Evolutionary conservation across 192 early-diverging fungal species (phyloP).

Genomic region (Phycomyces nitens): DNA sequence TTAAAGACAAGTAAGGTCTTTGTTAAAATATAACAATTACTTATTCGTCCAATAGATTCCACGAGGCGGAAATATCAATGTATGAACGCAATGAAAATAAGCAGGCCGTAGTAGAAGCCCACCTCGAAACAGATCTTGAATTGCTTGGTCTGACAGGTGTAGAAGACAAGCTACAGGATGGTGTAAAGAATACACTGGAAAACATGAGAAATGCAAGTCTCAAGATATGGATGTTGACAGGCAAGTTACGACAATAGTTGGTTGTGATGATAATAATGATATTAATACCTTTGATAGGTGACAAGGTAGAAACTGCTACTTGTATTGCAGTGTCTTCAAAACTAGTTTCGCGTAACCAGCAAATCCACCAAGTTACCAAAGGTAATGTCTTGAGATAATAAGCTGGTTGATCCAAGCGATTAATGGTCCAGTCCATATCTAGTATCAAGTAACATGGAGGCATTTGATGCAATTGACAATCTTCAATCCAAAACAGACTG

Average conservation of each 20-base stretch:
- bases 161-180: constrained; percentile 94
- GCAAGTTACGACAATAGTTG: constrained; percentile 3
- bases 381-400: too few species aligned
- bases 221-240: constrained; percentile 97
- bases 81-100: constrained; percentile 67
- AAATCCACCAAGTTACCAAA: constrained; percentile 76
- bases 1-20: constrained; percentile 49
- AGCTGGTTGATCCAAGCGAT: too few species aligned
- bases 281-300: constrained; percentile 41
- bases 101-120: constrained; percentile 58
- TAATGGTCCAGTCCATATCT: too few species aligned
- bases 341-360: constrained; percentile 83
- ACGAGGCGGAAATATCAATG: constrained; percentile 71
- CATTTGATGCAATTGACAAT: constrained; percentile 69
- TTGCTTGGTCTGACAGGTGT: constrained; percentile 91
- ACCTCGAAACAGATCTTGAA: constrained; percentile 84
- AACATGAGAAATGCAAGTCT: constrained; percentile 85
- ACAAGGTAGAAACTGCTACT: constrained; percentile 96
- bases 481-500: constrained; percentile 69
- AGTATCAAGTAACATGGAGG: constrained; percentile 48
- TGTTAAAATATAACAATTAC: too few species aligned
- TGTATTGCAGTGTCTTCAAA: constrained; percentile 93
- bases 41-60: too few species aligned
- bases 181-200: constrained; percentile 86
- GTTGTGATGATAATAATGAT: neutral